Conservation (phyloP, 768 basidiomycete genomes). For the Suillus subalutaceus region DNA sequence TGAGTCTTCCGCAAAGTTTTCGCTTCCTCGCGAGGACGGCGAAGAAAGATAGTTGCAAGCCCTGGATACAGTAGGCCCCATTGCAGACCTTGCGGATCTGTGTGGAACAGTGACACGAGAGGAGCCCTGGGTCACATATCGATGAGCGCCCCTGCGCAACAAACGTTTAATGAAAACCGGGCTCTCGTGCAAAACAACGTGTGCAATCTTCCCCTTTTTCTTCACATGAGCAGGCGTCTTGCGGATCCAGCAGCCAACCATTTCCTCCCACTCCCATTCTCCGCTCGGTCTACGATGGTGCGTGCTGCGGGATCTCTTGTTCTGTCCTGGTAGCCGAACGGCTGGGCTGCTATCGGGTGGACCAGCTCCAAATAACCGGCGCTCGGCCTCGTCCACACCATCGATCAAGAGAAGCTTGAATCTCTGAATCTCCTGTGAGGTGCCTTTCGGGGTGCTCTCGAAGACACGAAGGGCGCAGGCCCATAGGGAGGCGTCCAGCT, state of each 20-base stretch:
- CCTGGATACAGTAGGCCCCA: constrained; percentile 9
- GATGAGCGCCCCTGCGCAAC: constrained; percentile 4
- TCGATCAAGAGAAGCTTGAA: constrained; percentile 47
- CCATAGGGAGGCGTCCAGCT: constrained; percentile 55
- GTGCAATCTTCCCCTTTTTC: constrained; percentile 23
- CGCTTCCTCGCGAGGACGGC: constrained; percentile 14
- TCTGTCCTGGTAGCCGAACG: constrained; percentile 14
- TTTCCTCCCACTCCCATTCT: constrained; percentile 53
- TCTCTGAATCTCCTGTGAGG: constrained; percentile 28
- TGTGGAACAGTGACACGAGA: neutral
- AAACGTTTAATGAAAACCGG: constrained; percentile 3
- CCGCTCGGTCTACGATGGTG: constrained; percentile 24
- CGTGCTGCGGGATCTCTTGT: constrained; percentile 9
- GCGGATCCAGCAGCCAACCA: constrained; percentile 48
- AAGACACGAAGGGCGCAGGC: constrained; percentile 50
- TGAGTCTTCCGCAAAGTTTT: constrained; percentile 20
- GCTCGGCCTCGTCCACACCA: constrained; percentile 54
- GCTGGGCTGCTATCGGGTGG: constrained; percentile 19
- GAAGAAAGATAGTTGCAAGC: constrained; percentile 16
- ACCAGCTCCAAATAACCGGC: constrained; percentile 43
- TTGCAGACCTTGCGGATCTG: neutral
- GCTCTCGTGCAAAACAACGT: constrained; percentile 6
- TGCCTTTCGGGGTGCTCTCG: constrained; percentile 37
- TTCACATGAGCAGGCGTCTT: constrained; percentile 33
- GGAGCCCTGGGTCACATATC: neutral